Conservation (phyloP, 805 yeast genomes). For the Dipodascus albidus region DNA sequence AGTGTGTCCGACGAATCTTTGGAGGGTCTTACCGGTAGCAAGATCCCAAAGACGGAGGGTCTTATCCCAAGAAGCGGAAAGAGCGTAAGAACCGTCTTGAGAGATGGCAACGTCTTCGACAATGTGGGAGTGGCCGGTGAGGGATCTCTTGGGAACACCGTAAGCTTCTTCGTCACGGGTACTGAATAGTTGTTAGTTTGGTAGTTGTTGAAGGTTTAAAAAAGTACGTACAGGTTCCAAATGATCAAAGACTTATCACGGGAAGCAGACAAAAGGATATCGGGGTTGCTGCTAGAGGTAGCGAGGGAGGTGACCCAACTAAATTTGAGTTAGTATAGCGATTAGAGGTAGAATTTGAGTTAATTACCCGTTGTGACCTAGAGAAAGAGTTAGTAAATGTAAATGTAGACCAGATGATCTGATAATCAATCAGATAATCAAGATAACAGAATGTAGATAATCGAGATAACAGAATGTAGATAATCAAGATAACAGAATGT, state of each 20-base stretch:
- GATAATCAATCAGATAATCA: too few relatives aligned
- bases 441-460: too few relatives aligned
- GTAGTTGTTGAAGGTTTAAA: background rate
- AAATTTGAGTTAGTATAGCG: slow-evolving; percentile 27
- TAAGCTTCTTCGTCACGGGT: slow-evolving; percentile 91
- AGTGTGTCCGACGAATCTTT: slow-evolving; percentile 96
- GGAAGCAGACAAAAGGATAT: slow-evolving; percentile 93
- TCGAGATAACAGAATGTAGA: too few relatives aligned
- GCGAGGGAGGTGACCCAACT: slow-evolving; percentile 97
- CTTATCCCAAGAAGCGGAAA: slow-evolving; percentile 99
- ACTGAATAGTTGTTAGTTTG: background rate
- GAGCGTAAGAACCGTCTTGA: slow-evolving; percentile 94
- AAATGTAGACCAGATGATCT: too few relatives aligned
- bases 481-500: too few relatives aligned
- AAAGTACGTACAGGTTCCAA: slow-evolving; percentile 58
- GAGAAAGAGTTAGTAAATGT: background rate
- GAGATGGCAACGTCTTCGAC: slow-evolving; percentile 96
- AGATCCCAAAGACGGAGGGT: slow-evolving; percentile 98
- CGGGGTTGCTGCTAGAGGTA: slow-evolving; percentile 97
- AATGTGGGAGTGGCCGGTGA: slow-evolving; percentile 98
- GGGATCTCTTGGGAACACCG: slow-evolving; percentile 97
- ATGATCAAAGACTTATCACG: slow-evolving; percentile 98
- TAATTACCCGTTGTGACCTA: slow-evolving; percentile 2
- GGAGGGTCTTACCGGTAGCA: slow-evolving; percentile 83
- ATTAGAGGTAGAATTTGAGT: slow-evolving; percentile 1